Percentiles rank a stretch among this genome's conserved stretches.
These are phyloP conservation scores for Collybia nuda DNA, from an alignment of 768 basidiomycete species.

Conservation along the genomic window DNA sequence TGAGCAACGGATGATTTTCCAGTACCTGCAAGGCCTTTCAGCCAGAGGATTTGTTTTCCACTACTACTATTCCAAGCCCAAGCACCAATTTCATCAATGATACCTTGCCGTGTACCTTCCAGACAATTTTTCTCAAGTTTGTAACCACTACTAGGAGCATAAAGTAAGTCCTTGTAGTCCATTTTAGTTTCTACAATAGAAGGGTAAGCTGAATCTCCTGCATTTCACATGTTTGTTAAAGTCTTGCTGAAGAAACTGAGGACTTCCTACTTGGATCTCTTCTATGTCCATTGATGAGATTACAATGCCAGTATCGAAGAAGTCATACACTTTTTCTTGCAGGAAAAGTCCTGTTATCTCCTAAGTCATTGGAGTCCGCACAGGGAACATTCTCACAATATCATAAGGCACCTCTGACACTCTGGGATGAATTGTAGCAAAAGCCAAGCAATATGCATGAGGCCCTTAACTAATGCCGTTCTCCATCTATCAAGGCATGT, in stretches of 20 bases:
- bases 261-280: slow-evolving; percentile 45
- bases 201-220: too few species aligned
- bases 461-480: slow-evolving; percentile 46
- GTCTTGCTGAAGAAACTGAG: slow-evolving; percentile 46
- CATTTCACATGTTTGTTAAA: slow-evolving; percentile 39
- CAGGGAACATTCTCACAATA: neutral
- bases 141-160: neutral
- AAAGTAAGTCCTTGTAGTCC: too few species aligned
- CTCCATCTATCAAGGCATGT: slow-evolving; percentile 45
- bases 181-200: too few species aligned
- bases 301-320: slow-evolving; percentile 51
- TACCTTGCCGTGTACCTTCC: slow-evolving; percentile 17
- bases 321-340: slow-evolving; percentile 50
- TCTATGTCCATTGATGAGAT: too few species aligned
- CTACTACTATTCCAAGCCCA: slow-evolving; percentile 14
- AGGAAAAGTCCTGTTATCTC: slow-evolving; percentile 53
- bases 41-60: slow-evolving; percentile 16
- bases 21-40: slow-evolving; percentile 30
- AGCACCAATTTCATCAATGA: slow-evolving; percentile 20
- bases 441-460: slow-evolving; percentile 46
- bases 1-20: slow-evolving; percentile 38
- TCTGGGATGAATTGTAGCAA: slow-evolving; percentile 43
- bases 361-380: slow-evolving; percentile 15
- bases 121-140: neutral
- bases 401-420: slow-evolving; percentile 29